Percentiles rank a stretch among this genome's conserved stretches.
Conservation (phyloP, 768 basidiomycete genomes). For the Boletus subparvulus region DNA sequence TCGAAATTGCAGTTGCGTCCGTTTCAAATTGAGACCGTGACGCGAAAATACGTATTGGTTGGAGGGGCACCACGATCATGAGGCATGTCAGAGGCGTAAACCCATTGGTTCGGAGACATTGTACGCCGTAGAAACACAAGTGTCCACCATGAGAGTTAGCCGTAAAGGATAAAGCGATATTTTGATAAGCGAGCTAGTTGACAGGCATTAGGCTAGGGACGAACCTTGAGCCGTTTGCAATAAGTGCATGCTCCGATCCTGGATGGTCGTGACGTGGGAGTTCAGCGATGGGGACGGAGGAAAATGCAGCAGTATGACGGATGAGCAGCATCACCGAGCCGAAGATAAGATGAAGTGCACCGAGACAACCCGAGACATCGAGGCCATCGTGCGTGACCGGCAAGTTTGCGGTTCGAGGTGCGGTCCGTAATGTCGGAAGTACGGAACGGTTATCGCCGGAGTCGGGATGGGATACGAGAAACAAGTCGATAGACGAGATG, state of each 20-base stretch:
- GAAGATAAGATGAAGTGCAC: neutral
- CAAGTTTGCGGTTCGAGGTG: neutral
- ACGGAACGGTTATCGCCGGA: neutral
- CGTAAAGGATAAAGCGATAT: conserved; percentile 10
- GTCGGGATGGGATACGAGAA: neutral
- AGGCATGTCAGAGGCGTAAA: conserved; percentile 9
- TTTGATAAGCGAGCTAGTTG: conserved; percentile 22
- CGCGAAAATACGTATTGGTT: neutral
- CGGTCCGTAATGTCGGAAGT: neutral
- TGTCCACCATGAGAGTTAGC: conserved; percentile 1
- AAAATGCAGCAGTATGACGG: conserved; percentile 6
- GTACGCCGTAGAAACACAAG: conserved; percentile 14
- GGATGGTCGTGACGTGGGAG: conserved; percentile 11
- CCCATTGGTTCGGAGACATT: conserved; percentile 19
- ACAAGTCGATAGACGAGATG: neutral
- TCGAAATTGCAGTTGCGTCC: conserved; percentile 22
- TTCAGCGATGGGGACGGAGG: conserved; percentile 5
- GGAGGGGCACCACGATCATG: conserved; percentile 7
- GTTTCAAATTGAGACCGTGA: conserved; percentile 12
- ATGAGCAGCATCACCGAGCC: conserved; percentile 15
- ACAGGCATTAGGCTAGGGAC: conserved; percentile 25
- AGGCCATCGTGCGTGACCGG: neutral
- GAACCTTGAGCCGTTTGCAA: conserved; percentile 85
- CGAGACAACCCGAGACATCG: neutral
- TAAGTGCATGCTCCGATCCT: conserved; percentile 83